phyloP scores from a whole-genome alignment of 345 rosid genomes.

The Euphorbia tirucalli region DNA sequence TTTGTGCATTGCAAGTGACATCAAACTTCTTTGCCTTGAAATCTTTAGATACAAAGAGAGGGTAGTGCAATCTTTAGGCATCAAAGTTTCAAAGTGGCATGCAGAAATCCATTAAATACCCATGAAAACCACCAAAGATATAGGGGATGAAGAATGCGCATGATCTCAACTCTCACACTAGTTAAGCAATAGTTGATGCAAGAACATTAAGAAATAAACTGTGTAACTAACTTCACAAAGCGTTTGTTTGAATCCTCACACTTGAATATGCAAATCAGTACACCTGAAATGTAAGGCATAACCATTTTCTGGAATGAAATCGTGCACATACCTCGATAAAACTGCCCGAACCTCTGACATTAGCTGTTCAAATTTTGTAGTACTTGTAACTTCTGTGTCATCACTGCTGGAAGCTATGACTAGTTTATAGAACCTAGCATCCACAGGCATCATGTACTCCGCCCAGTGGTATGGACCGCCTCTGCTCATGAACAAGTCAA shows the following conservation, averaged over 20 bases:
- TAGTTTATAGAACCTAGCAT: slow-evolving; percentile 34
- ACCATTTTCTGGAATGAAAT: background rate
- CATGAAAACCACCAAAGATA: background rate
- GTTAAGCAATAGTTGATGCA: background rate
- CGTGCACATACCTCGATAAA: slow-evolving; percentile 55
- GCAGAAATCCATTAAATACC: background rate
- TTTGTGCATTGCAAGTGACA: background rate
- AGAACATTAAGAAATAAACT: slow-evolving; percentile 4
- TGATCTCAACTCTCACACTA: background rate
- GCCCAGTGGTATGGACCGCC: slow-evolving; percentile 79
- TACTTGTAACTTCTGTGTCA: slow-evolving; percentile 28
- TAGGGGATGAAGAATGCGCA: background rate
- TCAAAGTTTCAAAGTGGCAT: background rate
- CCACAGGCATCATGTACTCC: slow-evolving; percentile 70
- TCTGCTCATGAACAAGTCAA: slow-evolving; percentile 69
- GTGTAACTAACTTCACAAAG: background rate
- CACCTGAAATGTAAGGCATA: background rate
- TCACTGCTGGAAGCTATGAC: slow-evolving; percentile 33
- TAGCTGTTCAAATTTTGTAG: slow-evolving; percentile 66
- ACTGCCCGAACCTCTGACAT: slow-evolving; percentile 77
- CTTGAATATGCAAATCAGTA: background rate
- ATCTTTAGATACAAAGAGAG: background rate
- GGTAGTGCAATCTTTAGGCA: background rate
- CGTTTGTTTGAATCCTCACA: background rate
- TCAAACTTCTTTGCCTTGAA: background rate